A percentile compares a stretch with the other conserved stretches of the same genome.
phyloP scores from a whole-genome alignment of 345 rosid genomes.

The Linum tenue region DNA sequence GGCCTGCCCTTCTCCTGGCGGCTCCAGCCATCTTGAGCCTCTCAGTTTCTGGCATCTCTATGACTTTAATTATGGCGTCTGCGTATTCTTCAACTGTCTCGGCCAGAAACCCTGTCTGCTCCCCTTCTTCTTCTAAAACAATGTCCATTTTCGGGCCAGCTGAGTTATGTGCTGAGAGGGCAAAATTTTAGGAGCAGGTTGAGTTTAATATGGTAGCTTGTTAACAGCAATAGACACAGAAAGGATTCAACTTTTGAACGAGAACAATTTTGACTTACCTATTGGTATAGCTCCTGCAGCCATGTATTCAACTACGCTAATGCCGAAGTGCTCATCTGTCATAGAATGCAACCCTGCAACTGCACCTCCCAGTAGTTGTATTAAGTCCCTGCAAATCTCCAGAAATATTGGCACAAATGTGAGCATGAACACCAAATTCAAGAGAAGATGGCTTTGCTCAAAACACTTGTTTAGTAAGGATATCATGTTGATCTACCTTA shows the following conservation, averaged over 20 bases:
- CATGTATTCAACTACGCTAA: conserved; percentile 84
- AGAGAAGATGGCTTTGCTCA: too few species aligned
- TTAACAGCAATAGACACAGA: too few species aligned
- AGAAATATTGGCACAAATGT: background rate
- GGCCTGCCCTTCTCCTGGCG: conserved; percentile 58
- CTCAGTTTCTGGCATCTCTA: conserved; percentile 52
- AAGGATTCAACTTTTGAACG: too few species aligned
- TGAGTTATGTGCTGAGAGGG: conserved; percentile 67
- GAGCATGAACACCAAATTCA: background rate
- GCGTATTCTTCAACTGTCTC: conserved; percentile 61
- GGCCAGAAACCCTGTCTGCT: conserved; percentile 80
- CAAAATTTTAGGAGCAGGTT: too few species aligned
- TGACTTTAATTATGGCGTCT: conserved; percentile 49
- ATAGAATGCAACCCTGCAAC: conserved; percentile 72
- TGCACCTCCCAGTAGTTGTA: conserved; percentile 60
- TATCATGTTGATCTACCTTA: too few species aligned
- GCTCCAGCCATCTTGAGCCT: conserved; percentile 68
- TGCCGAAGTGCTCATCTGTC: conserved; percentile 91
- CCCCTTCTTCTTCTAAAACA: conserved; percentile 75
- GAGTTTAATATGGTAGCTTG: too few species aligned
- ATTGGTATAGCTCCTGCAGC: conserved; percentile 93
- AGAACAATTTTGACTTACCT: conserved; percentile 27
- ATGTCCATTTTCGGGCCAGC: conserved; percentile 97
- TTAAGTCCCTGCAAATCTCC: conserved; percentile 52
- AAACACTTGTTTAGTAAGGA: too few species aligned